Evolutionary conservation across 208 protist species (phyloP).

Genomic region (Acanthamoeba sp.): DNA sequence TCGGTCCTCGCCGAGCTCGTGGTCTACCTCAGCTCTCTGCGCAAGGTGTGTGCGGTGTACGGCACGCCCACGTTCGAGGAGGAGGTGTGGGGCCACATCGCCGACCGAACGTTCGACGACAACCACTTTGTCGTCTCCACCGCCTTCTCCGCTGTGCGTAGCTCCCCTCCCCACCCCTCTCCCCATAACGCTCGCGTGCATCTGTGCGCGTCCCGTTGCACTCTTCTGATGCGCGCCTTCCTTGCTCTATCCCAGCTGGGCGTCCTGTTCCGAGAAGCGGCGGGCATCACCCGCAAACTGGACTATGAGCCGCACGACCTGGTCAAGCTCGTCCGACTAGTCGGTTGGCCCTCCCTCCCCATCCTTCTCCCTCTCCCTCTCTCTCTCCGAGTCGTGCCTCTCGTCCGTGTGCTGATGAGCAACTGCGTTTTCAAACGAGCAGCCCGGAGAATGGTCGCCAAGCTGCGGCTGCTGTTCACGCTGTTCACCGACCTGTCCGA

Average conservation of each 20-base stretch:
- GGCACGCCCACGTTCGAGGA: constrained; percentile 16
- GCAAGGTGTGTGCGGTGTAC: background rate
- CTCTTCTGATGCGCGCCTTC: too few species aligned
- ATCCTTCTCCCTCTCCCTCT: background rate
- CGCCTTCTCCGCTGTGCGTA: constrained; percentile 46
- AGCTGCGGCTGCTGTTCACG: background rate
- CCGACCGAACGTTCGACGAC: constrained; percentile 34
- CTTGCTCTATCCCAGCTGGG: constrained; percentile 17
- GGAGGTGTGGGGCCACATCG: constrained; percentile 46
- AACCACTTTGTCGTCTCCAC: constrained; percentile 55
- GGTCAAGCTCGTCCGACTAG: background rate
- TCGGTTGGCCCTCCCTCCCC: background rate
- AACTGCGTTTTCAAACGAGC: background rate
- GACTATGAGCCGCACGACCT: constrained; percentile 28
- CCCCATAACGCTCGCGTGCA: background rate
- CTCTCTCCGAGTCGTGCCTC: background rate
- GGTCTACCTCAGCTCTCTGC: background rate
- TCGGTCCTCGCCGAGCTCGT: constrained; percentile 39
- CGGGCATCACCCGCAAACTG: constrained; percentile 11
- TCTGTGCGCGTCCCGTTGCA: too few species aligned
- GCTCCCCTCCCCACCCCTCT: background rate
- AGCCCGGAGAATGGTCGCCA: background rate
- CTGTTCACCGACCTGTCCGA: constrained; percentile 49
- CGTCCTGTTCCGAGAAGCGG: constrained; percentile 55
- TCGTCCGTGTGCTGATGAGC: background rate